Percentiles rank a stretch among this genome's conserved stretches.
Evolutionary conservation across 1,284 basidiomycete genomes (phyloP).

Genomic region (Apiotrichum brassicae): DNA sequence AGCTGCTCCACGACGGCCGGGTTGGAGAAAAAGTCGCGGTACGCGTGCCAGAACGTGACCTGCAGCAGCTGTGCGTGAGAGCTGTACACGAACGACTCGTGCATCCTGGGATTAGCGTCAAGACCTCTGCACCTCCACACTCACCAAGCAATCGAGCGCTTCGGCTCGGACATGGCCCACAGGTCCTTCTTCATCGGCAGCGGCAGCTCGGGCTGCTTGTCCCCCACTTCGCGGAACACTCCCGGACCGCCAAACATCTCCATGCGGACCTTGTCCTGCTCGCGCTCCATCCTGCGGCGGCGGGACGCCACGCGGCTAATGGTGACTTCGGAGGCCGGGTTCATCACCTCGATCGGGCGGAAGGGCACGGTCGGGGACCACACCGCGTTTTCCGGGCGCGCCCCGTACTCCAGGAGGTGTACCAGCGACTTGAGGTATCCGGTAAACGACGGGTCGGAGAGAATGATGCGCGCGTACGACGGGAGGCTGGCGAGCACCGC

Average conservation of each 20-base stretch:
- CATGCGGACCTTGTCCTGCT: constrained; percentile 28
- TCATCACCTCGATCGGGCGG: constrained; percentile 21
- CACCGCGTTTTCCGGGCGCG: constrained; percentile 7
- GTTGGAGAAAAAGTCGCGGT: constrained; percentile 41
- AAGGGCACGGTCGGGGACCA: constrained; percentile 18
- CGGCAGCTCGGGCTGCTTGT: constrained; percentile 25
- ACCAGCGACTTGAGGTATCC: constrained; percentile 31
- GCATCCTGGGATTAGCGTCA: constrained; percentile 34
- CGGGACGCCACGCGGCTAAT: constrained; percentile 23
- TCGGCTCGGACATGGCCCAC: constrained; percentile 36
- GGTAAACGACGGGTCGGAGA: constrained; percentile 22
- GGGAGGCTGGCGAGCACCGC: constrained; percentile 28
- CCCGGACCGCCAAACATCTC: constrained; percentile 23
- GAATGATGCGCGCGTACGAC: constrained; percentile 25
- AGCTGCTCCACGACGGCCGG: constrained; percentile 32
- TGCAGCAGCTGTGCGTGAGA: constrained; percentile 39
- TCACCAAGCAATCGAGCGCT: constrained; percentile 39
- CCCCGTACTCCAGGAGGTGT: constrained; percentile 26
- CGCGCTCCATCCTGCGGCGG: constrained; percentile 26
- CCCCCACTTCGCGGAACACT: constrained; percentile 28
- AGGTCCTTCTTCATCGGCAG: constrained; percentile 25
- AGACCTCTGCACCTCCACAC: constrained; percentile 1
- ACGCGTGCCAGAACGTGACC: constrained; percentile 45
- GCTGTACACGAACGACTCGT: constrained; percentile 42
- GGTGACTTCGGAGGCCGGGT: constrained; percentile 29